Percentiles rank a stretch among this genome's conserved stretches.
phyloP scores from a whole-genome alignment of 2,329 filamentous ascomycete genomes.

The Colletotrichum tropicale region DNA sequence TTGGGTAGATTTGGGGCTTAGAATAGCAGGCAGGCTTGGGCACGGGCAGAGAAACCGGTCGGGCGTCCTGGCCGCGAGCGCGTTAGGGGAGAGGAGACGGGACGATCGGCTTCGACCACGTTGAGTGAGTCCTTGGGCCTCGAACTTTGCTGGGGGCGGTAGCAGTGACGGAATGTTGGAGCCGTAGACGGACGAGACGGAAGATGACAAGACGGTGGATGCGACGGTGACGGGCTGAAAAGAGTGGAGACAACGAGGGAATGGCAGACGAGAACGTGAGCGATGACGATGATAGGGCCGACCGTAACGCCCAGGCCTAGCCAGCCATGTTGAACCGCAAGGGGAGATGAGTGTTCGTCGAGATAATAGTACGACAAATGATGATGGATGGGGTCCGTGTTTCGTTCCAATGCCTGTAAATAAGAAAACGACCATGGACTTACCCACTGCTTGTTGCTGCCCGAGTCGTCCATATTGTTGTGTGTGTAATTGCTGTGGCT shows the following conservation, averaged over 20 bases:
- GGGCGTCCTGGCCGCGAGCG: not conserved
- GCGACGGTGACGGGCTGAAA: not conserved
- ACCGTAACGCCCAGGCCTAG: not conserved
- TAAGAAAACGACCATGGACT: conserved; percentile 22
- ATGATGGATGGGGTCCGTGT: not conserved
- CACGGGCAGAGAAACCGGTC: not conserved
- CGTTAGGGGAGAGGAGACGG: not conserved
- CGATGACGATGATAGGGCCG: conserved; percentile 5
- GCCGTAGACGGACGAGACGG: not conserved
- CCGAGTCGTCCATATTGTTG: conserved; percentile 24
- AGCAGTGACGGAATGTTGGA: conserved; percentile 13
- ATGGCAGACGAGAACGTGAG: not conserved
- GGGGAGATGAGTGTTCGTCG: not conserved
- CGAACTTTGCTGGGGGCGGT: not conserved
- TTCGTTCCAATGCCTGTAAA: not conserved
- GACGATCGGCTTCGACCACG: conserved; percentile 14
- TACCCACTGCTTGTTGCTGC: conserved; percentile 56
- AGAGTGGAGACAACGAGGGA: conserved; percentile 23
- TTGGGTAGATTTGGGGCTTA: not conserved
- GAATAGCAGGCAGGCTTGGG: not conserved
- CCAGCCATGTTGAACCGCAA: not conserved
- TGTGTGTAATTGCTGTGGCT: not conserved
- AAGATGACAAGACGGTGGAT: not conserved
- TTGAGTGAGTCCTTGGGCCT: not conserved
- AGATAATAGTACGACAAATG: not conserved